Conservation (phyloP, 345 rosid genomes). For the Pugionium cornutum region DNA sequence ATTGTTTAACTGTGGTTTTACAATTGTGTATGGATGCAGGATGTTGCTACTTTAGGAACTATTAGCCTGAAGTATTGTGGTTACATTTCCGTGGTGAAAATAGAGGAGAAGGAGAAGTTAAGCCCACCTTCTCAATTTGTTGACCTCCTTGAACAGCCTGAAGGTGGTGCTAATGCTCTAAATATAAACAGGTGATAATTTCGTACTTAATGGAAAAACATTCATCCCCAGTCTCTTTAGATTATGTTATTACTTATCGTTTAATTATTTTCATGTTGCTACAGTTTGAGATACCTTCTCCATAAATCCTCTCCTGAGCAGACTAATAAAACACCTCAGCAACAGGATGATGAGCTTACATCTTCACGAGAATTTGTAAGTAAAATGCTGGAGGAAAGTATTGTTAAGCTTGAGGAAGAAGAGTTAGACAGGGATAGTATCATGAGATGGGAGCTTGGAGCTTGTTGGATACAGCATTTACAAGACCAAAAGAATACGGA, state of each 20-base stretch:
- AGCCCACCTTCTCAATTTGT: constrained; percentile 56
- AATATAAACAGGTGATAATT: constrained; percentile 77
- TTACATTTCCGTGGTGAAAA: constrained; percentile 75
- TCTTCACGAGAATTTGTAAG: constrained; percentile 63
- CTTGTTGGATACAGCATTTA: constrained; percentile 98
- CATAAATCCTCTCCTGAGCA: constrained; percentile 57
- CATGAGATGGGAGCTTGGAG: constrained; percentile 99
- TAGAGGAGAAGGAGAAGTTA: constrained; percentile 54
- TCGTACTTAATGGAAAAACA: background rate
- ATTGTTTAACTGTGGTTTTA: constrained; percentile 13
- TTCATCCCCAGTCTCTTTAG: constrained; percentile 13
- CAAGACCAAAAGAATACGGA: constrained; percentile 88
- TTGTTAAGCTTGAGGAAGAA: constrained; percentile 75
- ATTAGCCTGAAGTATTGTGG: constrained; percentile 86
- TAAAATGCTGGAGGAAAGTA: constrained; percentile 77
- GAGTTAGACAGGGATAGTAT: constrained; percentile 51
- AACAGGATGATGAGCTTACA: constrained; percentile 59
- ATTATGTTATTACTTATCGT: constrained; percentile 9
- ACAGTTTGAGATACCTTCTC: constrained; percentile 88
- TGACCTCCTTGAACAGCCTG: constrained; percentile 84
- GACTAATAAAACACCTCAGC: constrained; percentile 48
- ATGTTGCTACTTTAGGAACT: constrained; percentile 73
- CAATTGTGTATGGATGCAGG: constrained; percentile 56
- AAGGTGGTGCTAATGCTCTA: constrained; percentile 97
- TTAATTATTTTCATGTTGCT: constrained; percentile 24